phyloP scores from a whole-genome alignment of 257 asterid species.

The Schizonepeta tenuifolia region DNA sequence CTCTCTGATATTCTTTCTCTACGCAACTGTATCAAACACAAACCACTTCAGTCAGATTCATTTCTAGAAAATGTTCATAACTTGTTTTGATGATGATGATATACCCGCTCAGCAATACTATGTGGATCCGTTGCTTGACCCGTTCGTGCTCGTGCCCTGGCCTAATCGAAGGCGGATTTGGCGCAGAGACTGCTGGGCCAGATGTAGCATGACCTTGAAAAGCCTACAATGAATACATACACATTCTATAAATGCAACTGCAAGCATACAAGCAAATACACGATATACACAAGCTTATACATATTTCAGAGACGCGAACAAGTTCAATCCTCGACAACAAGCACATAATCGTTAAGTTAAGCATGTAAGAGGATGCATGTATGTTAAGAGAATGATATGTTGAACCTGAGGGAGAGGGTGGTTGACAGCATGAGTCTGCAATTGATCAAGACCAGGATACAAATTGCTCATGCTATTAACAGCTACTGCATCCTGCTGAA shows the following conservation, averaged over 20 bases:
- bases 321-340: background rate
- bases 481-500: slow-evolving; percentile 65
- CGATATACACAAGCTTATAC: background rate
- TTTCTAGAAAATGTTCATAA: slow-evolving; percentile 11
- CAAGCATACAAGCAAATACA: background rate
- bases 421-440: slow-evolving; percentile 62
- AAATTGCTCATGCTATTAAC: slow-evolving; percentile 51
- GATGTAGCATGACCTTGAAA: slow-evolving; percentile 74
- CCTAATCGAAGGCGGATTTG: slow-evolving; percentile 72
- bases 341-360: background rate
- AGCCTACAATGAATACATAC: slow-evolving; percentile 41
- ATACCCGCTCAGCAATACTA: slow-evolving; percentile 90
- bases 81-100: background rate
- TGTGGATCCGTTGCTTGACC: slow-evolving; percentile 98
- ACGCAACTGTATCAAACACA: slow-evolving; percentile 61
- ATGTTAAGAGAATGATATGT: slow-evolving; percentile 28
- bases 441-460: slow-evolving; percentile 63
- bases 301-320: background rate
- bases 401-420: slow-evolving; percentile 60
- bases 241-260: background rate
- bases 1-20: slow-evolving; percentile 89
- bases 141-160: slow-evolving; percentile 87
- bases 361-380: background rate
- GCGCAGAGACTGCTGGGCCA: slow-evolving; percentile 66
- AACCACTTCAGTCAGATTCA: slow-evolving; percentile 26